Conservation (phyloP, 768 basidiomycete species). For the Calvatia gigantea region DNA sequence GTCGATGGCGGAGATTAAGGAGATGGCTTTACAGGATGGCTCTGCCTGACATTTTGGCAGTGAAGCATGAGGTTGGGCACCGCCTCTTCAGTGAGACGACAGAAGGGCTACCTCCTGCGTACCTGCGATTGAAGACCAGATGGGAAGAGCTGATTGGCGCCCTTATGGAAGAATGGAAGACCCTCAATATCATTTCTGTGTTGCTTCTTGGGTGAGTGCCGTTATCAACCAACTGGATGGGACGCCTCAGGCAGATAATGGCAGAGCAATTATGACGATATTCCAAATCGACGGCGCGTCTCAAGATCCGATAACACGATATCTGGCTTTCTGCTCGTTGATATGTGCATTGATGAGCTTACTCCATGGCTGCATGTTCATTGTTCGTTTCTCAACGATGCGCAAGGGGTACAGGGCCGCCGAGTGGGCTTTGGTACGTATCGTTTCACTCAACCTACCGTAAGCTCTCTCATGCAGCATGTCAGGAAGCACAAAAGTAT, state of each 20-base stretch:
- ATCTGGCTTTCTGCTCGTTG: constrained; percentile 50
- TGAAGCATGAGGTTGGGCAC: not conserved
- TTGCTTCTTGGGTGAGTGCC: constrained; percentile 14
- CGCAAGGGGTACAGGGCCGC: constrained; percentile 58
- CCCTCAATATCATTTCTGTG: constrained; percentile 14
- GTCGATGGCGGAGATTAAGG: constrained; percentile 52
- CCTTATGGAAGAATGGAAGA: constrained; percentile 17
- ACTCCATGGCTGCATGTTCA: constrained; percentile 59
- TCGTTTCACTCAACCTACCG: too few species aligned
- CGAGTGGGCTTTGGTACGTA: constrained; percentile 53
- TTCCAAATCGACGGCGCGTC: constrained; percentile 34
- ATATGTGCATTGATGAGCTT: constrained; percentile 58
- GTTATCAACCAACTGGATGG: not conserved
- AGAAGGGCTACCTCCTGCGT: not conserved
- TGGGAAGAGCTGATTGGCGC: constrained; percentile 15
- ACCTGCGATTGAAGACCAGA: not conserved
- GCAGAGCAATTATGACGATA: constrained; percentile 27
- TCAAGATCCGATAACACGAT: constrained; percentile 48
- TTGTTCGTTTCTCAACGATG: constrained; percentile 62
- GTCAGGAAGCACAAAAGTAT: constrained; percentile 47
- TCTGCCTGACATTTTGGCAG: not conserved
- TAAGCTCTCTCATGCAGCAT: too few species aligned
- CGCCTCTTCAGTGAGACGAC: not conserved
- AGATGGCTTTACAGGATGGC: constrained; percentile 28
- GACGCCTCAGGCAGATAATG: not conserved